Conservation (phyloP, 768 basidiomycete genomes). For the Podaxis sp. region DNA sequence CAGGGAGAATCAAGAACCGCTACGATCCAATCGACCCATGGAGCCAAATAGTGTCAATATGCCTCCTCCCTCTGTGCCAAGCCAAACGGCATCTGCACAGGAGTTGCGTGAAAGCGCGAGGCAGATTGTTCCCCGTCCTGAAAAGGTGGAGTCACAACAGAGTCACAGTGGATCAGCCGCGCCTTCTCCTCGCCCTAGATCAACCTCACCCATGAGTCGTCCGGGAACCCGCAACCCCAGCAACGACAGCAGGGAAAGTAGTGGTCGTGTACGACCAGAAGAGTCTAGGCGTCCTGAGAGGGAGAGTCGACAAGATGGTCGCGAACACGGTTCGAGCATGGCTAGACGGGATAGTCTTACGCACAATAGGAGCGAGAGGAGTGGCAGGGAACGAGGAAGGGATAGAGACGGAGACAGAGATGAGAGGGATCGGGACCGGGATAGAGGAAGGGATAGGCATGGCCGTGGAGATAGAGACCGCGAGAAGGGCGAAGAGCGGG, state of each 20-base stretch:
- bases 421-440: conserved; percentile 39
- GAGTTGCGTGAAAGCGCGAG: conserved; percentile 80
- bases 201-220: conserved; percentile 61
- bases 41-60: conserved; percentile 47
- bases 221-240: conserved; percentile 72
- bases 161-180: conserved; percentile 49
- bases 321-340: conserved; percentile 36
- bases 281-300: conserved; percentile 51
- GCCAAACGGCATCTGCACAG: conserved; percentile 75
- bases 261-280: conserved; percentile 57
- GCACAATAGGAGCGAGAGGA: conserved; percentile 50
- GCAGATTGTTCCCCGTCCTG: conserved; percentile 52
- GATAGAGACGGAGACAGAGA: conserved; percentile 36
- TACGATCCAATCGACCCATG: conserved; percentile 33
- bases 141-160: conserved; percentile 45
- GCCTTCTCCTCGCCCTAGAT: conserved; percentile 61
- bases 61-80: conserved; percentile 78
- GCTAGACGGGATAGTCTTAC: conserved; percentile 51
- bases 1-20: conserved; percentile 26
- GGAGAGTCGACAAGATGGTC: conserved; percentile 45
- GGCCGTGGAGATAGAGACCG: conserved; percentile 45
- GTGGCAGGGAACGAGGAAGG: conserved; percentile 38
- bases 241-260: conserved; percentile 70
- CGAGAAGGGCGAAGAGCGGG: conserved; percentile 55
- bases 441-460: conserved; percentile 41